Conservation (phyloP, 2,329 filamentous ascomycete genomes). For the Verticillium nonalfalfae region DNA sequence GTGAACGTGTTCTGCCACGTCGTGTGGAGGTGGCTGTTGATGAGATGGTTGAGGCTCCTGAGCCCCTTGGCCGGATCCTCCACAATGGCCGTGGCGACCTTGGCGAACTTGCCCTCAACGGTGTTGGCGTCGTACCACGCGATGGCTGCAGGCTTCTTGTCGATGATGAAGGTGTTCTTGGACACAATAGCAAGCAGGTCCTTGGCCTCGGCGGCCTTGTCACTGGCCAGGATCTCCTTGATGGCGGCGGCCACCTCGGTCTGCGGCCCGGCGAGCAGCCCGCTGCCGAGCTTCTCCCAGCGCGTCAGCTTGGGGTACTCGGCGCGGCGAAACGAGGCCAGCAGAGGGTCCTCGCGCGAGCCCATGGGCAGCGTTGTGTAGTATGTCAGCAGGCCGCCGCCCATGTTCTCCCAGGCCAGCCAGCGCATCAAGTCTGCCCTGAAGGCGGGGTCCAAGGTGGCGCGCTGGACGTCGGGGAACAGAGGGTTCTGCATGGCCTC, state of each 20-base stretch:
- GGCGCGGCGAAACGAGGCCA: constrained; percentile 68
- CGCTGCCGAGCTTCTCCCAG: constrained; percentile 65
- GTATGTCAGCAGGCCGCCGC: constrained; percentile 72
- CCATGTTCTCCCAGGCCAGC: constrained; percentile 92
- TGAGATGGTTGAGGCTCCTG: constrained; percentile 61
- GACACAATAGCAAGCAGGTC: constrained; percentile 57
- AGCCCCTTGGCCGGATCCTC: constrained; percentile 55
- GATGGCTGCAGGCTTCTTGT: constrained; percentile 59
- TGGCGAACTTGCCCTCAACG: constrained; percentile 60
- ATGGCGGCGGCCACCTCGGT: constrained; percentile 57
- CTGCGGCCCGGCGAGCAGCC: constrained; percentile 66
- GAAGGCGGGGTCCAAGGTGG: constrained; percentile 54
- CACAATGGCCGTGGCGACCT: constrained; percentile 56
- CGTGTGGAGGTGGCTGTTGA: constrained; percentile 78
- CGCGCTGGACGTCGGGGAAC: constrained; percentile 62
- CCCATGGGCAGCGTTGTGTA: constrained; percentile 83
- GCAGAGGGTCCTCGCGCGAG: constrained; percentile 61
- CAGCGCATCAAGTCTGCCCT: constrained; percentile 72
- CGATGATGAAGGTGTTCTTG: constrained; percentile 55
- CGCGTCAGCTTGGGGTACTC: constrained; percentile 68
- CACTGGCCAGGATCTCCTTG: constrained; percentile 50
- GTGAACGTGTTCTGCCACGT: constrained; percentile 78
- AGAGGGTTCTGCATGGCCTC: constrained; percentile 81
- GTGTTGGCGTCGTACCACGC: constrained; percentile 68
- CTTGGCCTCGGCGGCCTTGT: constrained; percentile 49